Base-by-base conservation (phyloP, 148 eudicot genomes). In the Cornus controversa region DNA sequence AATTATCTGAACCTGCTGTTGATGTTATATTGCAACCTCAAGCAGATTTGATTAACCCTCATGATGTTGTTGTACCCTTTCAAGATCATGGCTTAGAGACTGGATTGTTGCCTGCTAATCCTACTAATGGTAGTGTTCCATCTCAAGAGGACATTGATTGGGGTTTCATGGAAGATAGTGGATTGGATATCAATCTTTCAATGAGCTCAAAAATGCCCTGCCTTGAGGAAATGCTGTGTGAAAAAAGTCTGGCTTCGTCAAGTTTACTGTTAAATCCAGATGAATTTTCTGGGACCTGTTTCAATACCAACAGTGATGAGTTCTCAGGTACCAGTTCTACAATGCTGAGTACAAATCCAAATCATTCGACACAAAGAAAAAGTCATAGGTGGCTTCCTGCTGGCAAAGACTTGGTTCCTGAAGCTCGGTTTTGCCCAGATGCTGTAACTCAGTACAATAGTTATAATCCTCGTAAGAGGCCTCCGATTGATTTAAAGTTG, bases 401-500 rank as follows among this genome's bases (percentile, higher is more conserved):
- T 76, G 83, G 57, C 34, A 64, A 40, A 34, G 77, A 69, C 47
- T 28, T 84, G 54, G 68, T 82, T 13, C 76, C 87, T 45, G 69
- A 79, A 78, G 80, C 93, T 57, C 81, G 85, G 78, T 79, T 11
- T 71, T 84, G 83, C 69, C 93, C 92, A 11, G 54, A 77, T 50
- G 87, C 90, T 2, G 45, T 93, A 63, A 24, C 58, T 28, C 77
- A 80, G 15, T 90, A 84, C 81, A 8, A 23, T 5, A 67, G 69
- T 25, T 0, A 68, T 36, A 29, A 26, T n/a, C n/a, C n/a, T 25
- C 15, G 34, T 4, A 65, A 45, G 9, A 74, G 54, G 54, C 82
- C 81, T 58, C 27, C 63, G 1, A 4, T 1, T 57, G 0, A 20
- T 1, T 4, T 77, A 29, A 76, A 66, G 3, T 20, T 18, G 16